Conservation (phyloP, 129 eudicot genomes). For the Centrapalus pauciflorus region DNA sequence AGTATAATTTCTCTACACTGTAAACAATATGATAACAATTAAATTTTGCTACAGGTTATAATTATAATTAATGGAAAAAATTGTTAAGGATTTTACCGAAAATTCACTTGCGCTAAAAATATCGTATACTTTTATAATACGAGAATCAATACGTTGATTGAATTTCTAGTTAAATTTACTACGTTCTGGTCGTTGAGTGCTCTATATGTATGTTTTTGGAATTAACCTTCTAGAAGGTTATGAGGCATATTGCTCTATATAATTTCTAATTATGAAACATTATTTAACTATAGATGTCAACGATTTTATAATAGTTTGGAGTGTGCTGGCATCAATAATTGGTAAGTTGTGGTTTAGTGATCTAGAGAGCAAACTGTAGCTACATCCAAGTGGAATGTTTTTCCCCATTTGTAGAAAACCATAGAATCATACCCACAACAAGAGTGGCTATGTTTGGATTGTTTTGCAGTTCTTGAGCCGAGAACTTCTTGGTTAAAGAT, state of each 20-base stretch:
- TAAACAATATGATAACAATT: background rate
- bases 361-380: no score
- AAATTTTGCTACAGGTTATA: background rate
- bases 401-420: no score
- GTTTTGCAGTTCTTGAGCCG: no score
- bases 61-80: background rate
- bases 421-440: no score
- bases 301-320: background rate
- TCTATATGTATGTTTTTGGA: background rate
- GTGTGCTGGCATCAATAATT: background rate
- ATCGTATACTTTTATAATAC: background rate
- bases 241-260: background rate
- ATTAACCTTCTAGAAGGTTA: background rate
- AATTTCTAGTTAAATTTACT: background rate
- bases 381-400: no score
- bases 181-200: background rate
- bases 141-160: background rate
- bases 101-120: background rate
- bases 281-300: background rate
- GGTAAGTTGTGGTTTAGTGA: no score
- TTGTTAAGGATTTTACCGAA: constrained; percentile 5
- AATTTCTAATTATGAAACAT: background rate
- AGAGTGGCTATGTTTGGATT: no score
- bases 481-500: no score
- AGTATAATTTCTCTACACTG: constrained; percentile 2